Base-by-base conservation (phyloP, 2,329 filamentous ascomycete species). In the Xylariaceae sp. region DNA sequence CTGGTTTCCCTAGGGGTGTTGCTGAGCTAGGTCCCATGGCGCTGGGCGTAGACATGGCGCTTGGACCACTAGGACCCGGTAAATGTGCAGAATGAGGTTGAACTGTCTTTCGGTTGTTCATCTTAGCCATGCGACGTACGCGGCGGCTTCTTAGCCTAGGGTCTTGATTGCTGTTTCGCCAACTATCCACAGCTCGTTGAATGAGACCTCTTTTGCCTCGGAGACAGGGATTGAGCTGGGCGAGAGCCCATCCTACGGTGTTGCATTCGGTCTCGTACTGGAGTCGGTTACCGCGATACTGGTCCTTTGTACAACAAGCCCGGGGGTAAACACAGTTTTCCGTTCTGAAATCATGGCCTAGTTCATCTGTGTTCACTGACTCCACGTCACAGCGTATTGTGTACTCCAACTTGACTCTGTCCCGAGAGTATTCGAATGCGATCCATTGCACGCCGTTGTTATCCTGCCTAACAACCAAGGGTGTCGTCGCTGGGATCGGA, bases 221-320 rank as follows among this genome's bases (percentile, higher is more conserved):
- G 56, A 97, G 80, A 55, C 89, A 88, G 6, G 91, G 86, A 71
- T 99, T 99, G 51, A 99, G 76, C 68, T 97, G 88, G 2, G 94
- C 94, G 62, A 99, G 75, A 9, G 92, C 92, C 94, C 94, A 99
- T n/a, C 94, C 94, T n/a, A 99, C 94, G 0, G 91, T 90, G 74
- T 99, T 99, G 80, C 94, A 99, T 74, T 99, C 94, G 12, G 90
- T 96, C 76, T 99, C 94, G 72, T 99, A 99, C 64, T 94, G 88
- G 63, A 96, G 76, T 12, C 94, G 87, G 71, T 99, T 99, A 58
- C 94, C 94, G 57, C 91, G 87, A 77, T 99, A 99, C 70, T 95
- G 88, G 56, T 97, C 92, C 73, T 97, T 97, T 62, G 85, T 83
- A 72, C 91, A 95, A 77, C 91, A 96, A 3, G 94, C 94, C 57